Base-by-base conservation (phyloP, 1,284 basidiomycete genomes). In the Rhizoctonia solani region DNA sequence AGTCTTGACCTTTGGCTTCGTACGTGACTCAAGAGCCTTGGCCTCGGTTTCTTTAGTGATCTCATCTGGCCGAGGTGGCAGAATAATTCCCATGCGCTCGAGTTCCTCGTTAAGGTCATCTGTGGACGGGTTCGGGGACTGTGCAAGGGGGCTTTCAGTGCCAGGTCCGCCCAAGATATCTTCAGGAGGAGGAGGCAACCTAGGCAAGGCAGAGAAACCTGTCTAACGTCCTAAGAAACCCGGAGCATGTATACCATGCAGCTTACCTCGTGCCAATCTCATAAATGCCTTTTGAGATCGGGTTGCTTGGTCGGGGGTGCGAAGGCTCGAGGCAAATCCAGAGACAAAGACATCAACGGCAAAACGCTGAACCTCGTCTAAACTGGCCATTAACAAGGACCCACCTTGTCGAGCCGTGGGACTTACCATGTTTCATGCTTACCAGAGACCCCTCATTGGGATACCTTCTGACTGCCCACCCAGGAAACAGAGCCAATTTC, bases 281-380 rank as follows among this genome's bases (percentile, higher is more conserved):
- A 93, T 81, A 72, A 94, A 90, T 0, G 89, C 85, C 13, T 83
- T 82, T 69, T 93, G 91, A 1, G 89, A 86, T 4, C 90, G 84
- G 53, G 86, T 88, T 0, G 85, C 83, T 59, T 82, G 80, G 59
- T 87, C 87, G 1, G 85, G 82, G 2, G 83, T 80, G 39, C 85
- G 82, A 50, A 86, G 80, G 56, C 81, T 85, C 16, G 85, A 82
- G 0, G 88, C 89, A 72, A 85, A 92, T 0, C 92, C 92, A 23
- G 90, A 90, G 1, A 92, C 80, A 58, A 85, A 89, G 0, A 92
- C 77, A 53, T 89, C 85, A 8, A 93, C 76, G 58, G 87, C 84
- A 72, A 91, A 93, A 1, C 78, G 71, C 11, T 46, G 61, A 32
- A 65, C 27, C 21, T 65, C 49, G 2, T 37, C 66, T 58, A 52